Evolutionary conservation across 139 green algal genomes (phyloP).

Genomic region (Chlamydomonas schloesseri): DNA sequence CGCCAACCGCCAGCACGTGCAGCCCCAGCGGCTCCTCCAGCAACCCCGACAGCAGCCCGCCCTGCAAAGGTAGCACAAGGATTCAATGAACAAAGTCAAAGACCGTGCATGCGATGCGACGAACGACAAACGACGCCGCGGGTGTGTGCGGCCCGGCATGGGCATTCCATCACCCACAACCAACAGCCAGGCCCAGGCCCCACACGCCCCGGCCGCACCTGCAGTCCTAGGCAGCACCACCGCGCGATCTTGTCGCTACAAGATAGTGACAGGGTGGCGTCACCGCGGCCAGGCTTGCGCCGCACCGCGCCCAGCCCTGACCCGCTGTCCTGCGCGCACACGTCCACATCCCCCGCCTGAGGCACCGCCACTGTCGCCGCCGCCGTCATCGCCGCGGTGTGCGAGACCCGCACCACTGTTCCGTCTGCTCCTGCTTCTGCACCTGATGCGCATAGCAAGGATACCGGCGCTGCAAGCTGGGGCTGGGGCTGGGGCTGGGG

Average conservation of each 20-base stretch:
- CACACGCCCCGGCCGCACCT: conserved; percentile 44
- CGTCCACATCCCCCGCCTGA: conserved; percentile 76
- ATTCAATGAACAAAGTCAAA: too few species aligned
- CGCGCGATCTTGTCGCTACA: conserved; percentile 97
- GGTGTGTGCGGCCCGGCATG: too few species aligned
- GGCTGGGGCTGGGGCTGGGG: too few species aligned
- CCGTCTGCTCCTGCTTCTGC: neutral
- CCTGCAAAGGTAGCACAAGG: conserved; percentile 44
- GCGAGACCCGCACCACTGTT: too few species aligned
- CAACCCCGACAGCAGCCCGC: conserved; percentile 72
- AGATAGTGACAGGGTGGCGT: conserved; percentile 90
- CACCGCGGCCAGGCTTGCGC: conserved; percentile 91
- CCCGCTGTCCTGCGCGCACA: conserved; percentile 49
- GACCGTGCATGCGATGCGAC: too few species aligned
- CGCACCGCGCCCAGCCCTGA: conserved; percentile 67
- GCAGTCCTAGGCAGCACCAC: conserved; percentile 87
- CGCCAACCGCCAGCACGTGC: conserved; percentile 57
- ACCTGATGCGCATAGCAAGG: too few species aligned
- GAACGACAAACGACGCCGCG: too few species aligned
- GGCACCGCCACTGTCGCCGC: neutral
- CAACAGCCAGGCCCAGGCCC: too few species aligned
- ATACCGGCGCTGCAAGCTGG: too few species aligned
- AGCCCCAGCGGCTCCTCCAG: conserved; percentile 78
- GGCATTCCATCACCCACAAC: too few species aligned
- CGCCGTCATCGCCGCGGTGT: neutral